Conservation (phyloP, 225 moss, liverwort and hornwort genomes). For the Neckera pumila region DNA sequence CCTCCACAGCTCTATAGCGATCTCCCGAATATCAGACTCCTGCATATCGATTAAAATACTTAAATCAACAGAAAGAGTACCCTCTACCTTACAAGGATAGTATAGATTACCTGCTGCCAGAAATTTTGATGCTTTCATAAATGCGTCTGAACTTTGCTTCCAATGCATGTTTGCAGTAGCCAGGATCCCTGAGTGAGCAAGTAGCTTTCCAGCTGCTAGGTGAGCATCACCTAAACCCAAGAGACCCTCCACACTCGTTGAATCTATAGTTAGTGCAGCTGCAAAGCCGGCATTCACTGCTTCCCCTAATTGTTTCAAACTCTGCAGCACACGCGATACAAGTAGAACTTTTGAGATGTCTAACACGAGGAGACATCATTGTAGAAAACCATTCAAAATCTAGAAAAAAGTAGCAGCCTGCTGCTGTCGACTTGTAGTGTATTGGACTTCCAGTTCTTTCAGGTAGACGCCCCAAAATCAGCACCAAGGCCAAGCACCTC, state of each 20-base stretch:
- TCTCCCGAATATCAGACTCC: neutral
- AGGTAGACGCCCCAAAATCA: neutral
- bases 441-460: neutral
- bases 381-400: neutral
- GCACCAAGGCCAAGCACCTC: neutral
- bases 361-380: neutral
- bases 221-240: constrained; percentile 76
- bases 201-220: constrained; percentile 59
- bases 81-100: neutral
- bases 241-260: constrained; percentile 43
- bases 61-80: neutral
- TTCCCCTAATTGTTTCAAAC: constrained; percentile 40
- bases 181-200: constrained; percentile 8
- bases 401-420: neutral
- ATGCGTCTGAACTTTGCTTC: constrained; percentile 45
- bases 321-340: constrained; percentile 7
- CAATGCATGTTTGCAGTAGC: constrained; percentile 31
- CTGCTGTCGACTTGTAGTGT: neutral
- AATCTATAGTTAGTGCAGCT: constrained; percentile 56
- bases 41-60: neutral
- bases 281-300: constrained; percentile 60
- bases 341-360: neutral
- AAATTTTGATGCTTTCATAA: constrained; percentile 42
- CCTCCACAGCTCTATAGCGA: neutral
- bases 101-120: constrained; percentile 34